Base-by-base conservation (phyloP, 129 eudicot species). In the Artemisia argyi region DNA sequence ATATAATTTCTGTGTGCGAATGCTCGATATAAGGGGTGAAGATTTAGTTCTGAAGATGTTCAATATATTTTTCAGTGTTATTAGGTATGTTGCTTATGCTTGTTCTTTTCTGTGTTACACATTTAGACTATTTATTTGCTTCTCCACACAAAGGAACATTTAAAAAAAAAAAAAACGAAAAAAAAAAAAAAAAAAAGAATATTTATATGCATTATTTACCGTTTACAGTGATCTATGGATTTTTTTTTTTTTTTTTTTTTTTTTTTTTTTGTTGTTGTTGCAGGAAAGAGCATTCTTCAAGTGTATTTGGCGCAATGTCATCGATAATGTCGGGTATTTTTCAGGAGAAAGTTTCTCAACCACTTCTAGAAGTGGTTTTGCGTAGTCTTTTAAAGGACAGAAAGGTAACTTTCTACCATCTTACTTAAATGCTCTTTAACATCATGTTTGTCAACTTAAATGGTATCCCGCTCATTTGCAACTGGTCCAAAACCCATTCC, bases 1-100 rank as follows among this genome's bases (percentile, higher is more conserved):
- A 66, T 84, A 79, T 73, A 74, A 83, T 73, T 90, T 89, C 79
- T 94, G 90, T 79, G 79, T 88, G 81, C 74, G 79, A 65, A 87
- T 94, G 97, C 82, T 94, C 28, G 97, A 94, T 66, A 85, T 75
- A 28, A 91, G 85, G 59, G 85, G 83, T 75, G 99, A 94, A 60
- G 91, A 86, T 81, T 65, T 94, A 71, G 78, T 84, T 77, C 76
- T 82, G 49, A 77, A 94, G 76, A 90, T 94, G 97, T 94, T 94
- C 85, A 81, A 77, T 16, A 71, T 73, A 78, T 88, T 94, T 66
- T 90, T 88, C 47, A 65, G 76, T 81, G 95, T 88, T 63, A 80
- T 80, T 72, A 90, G 99, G 99, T 94, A 62, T 16, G 24, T 9
- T 63, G 48, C 62, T 61, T 7, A 39, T 39, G 46, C 46, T 39